Evolutionary conservation across 495 filamentous ascomycete genomes (phyloP).

Genomic region (Ascodesmis nigricans): DNA sequence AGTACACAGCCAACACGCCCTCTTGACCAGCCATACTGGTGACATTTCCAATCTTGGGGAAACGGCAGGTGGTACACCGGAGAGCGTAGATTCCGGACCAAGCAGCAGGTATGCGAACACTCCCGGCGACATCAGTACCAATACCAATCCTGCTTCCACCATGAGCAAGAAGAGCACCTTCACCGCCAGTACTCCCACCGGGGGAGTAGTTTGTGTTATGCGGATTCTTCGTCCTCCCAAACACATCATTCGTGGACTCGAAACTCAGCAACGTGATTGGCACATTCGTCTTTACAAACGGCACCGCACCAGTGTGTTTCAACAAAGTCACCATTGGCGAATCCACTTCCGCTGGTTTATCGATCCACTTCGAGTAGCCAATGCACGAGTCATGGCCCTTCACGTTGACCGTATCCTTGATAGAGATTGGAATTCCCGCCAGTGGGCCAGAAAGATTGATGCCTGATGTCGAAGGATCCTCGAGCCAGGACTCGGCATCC

Average conservation of each 20-base stretch:
- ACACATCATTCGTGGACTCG: slow-evolving; percentile 64
- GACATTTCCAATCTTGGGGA: slow-evolving; percentile 65
- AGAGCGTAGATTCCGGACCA: slow-evolving; percentile 80
- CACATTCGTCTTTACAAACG: slow-evolving; percentile 90
- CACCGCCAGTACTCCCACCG: slow-evolving; percentile 80
- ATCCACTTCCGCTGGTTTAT: slow-evolving; percentile 41
- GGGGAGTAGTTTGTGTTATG: slow-evolving; percentile 67
- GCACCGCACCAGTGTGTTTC: slow-evolving; percentile 83
- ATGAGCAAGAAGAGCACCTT: slow-evolving; percentile 62
- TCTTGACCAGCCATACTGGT: slow-evolving; percentile 94
- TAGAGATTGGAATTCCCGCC: slow-evolving; percentile 68
- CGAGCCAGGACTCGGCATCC: slow-evolving; percentile 59
- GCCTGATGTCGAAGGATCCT: slow-evolving; percentile 30
- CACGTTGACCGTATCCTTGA: slow-evolving; percentile 77
- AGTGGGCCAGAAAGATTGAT: slow-evolving; percentile 65
- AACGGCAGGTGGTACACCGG: slow-evolving; percentile 83
- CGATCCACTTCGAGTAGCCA: slow-evolving; percentile 53
- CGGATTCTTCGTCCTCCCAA: slow-evolving; percentile 57
- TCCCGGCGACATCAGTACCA: slow-evolving; percentile 85
- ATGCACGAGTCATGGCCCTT: slow-evolving; percentile 72
- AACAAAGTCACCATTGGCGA: slow-evolving; percentile 54
- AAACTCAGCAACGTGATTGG: slow-evolving; percentile 82
- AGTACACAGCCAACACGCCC: slow-evolving; percentile 60
- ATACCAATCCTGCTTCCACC: slow-evolving; percentile 82
- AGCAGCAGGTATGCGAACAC: slow-evolving; percentile 71